Base-by-base conservation (phyloP, 1,284 basidiomycete genomes). In the Cutaneotrichosporon cavernicola region DNA sequence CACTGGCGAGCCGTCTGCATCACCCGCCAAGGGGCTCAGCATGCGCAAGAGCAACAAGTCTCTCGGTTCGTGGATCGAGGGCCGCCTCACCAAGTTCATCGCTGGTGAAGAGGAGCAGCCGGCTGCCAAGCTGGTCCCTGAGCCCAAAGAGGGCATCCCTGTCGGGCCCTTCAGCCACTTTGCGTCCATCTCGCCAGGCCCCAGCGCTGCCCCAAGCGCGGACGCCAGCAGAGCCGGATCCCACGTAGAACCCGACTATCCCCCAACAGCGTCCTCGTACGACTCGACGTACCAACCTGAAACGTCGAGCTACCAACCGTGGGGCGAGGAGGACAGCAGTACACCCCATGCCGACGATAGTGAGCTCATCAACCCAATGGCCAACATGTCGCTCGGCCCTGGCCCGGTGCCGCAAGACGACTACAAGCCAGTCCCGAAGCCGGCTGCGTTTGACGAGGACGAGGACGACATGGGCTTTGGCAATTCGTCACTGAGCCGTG, bases 11-110 rank as follows among this genome's bases (percentile, higher is more conserved):
- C 88, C 68, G 76, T 87, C 65, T 87, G 91, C 77, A 89, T 89
- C 80, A 81, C 86, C 22, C 83, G 85, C 49, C 89, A 90, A 5
- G 91, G 93, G 92, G 40, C 76, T 78, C 13, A 72, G 70, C 18
- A 47, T 64, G 21, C 66, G 70, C 26, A 67, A 81, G 65, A 84
- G 86, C 69, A 90, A 92, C 64, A 94, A 97, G 73, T 90, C 89
- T 53, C 87, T 99, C 56, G 92, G 96, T 60, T 90, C 89, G 60
- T 97, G 93, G 87, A 85, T 99, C 31, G 96, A 96, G 79, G 90
- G 91, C n/a, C 86, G 90, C 14, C 88, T 99, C 70, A 94, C 93
- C 34, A 97, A 97, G 77, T 90, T 99, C 72, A 96, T 99, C 67
- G 92, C 95, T 14, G 97, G 94, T 2, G 93, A 96, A 63, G 71